Evolutionary conservation across 2,329 filamentous ascomycete species (phyloP), one percentile per base, ranked within the genome.

Genomic region (Talaromyces sp.): DNA sequence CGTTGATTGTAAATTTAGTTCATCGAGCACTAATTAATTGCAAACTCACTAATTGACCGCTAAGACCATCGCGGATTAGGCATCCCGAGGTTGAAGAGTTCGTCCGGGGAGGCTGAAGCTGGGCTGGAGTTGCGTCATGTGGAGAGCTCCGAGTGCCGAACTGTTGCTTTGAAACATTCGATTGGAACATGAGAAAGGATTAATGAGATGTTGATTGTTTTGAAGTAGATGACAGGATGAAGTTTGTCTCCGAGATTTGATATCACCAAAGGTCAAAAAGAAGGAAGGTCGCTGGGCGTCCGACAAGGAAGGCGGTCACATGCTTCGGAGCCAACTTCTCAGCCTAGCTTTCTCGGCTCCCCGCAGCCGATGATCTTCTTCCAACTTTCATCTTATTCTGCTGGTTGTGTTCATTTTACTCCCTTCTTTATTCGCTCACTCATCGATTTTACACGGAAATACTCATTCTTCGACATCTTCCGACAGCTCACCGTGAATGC

Each of bases 61-160:
- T 54, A 54, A 54, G 57, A 31, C 54, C 47, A 64, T 37, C 22
- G 52, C 33, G 16, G 24, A 60, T 16, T 64, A 54, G 56, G 45
- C 54, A 59, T 37, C 11, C 50, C 33, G 52, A 56, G 19, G 54
- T 60, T 24, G 43, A 57, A 45, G 50, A 45, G 62, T 37, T 56
- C 45, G 27, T 35, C 24, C 33, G 56, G 1, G 9, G 19, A 47
- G 41, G 57, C 57, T 59, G 16, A 45, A 60, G 49, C 22, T 43
- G 56, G 31, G 57, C 57, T 59, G 16, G 31, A 37, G 49, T 13
- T 52, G 56, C 52, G 39, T 58, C 56, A 41, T 64, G 62, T 39
- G 62, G 62, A 60, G 62, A 64, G 16, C 45, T 45, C 45, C 13
- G 27, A 31, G 45, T 22, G 19, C 27, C 49, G 49, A 33, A 11